Percentiles rank a stretch among this genome's conserved stretches.
These are phyloP conservation scores for Gynostemma pentaphyllum DNA, from an alignment of 306 rosid genomes.

Conservation along the genomic window DNA sequence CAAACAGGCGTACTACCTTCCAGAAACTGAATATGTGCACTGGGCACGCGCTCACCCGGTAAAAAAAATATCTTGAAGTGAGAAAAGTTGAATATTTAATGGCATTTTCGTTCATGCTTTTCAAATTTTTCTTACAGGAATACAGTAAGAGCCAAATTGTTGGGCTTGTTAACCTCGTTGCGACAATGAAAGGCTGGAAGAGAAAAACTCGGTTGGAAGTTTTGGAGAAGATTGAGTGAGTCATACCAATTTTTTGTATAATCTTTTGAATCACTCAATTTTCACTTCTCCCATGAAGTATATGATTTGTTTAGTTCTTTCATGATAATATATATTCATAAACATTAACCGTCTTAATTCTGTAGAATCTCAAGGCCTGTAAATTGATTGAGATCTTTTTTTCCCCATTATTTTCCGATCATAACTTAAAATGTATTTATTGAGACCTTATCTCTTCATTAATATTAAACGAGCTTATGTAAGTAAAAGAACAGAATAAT, in stretches of 20 bases:
- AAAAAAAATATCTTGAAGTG: slow-evolving; percentile 21
- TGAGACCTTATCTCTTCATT: too few relatives aligned
- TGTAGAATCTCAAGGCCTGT: neutral
- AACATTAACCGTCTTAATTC: neutral
- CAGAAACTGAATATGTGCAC: slow-evolving; percentile 86
- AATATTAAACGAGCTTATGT: neutral
- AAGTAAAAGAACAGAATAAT: neutral
- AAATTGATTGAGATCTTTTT: neutral
- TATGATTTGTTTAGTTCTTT: neutral
- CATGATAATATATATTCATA: neutral
- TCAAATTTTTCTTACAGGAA: slow-evolving; percentile 45
- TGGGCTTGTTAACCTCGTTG: slow-evolving; percentile 89
- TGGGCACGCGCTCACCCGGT: slow-evolving; percentile 94
- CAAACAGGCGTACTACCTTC: slow-evolving; percentile 92
- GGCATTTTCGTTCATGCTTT: neutral
- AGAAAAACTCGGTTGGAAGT: slow-evolving; percentile 87
- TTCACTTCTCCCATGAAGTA: neutral
- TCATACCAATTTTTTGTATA: neutral
- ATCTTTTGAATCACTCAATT: neutral
- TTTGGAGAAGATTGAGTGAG: slow-evolving; percentile 87
- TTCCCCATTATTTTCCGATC: neutral
- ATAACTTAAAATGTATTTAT: neutral
- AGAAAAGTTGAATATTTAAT: neutral
- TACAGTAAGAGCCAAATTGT: slow-evolving; percentile 70
- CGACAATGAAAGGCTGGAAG: slow-evolving; percentile 96